These are phyloP conservation scores for Pythium biforme DNA, from an alignment of 352 stramenopile species.

Conservation along the genomic window DNA sequence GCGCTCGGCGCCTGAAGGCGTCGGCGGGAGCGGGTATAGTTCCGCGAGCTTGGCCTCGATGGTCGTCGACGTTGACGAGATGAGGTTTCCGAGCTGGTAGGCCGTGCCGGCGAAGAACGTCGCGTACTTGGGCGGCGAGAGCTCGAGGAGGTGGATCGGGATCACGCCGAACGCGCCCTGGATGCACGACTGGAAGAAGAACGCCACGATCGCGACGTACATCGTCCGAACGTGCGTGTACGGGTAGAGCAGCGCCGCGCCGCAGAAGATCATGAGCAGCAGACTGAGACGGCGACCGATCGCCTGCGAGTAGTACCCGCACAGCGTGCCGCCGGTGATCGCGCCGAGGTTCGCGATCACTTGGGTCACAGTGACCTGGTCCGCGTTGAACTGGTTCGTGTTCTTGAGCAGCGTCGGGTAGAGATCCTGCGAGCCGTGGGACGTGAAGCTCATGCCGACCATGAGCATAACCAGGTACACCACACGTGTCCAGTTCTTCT, in stretches of 20 bases:
- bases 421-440: conserved; percentile 42
- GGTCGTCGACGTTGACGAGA: conserved; percentile 48
- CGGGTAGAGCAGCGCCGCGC: conserved; percentile 43
- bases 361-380: conserved; percentile 48
- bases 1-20: conserved; percentile 27
- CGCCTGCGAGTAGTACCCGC: conserved; percentile 56
- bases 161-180: conserved; percentile 53
- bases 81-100: conserved; percentile 54
- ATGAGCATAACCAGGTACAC: background rate
- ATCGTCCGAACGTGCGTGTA: conserved; percentile 36
- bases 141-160: conserved; percentile 54
- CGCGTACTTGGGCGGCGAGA: conserved; percentile 50
- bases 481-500: background rate
- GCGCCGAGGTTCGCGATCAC: conserved; percentile 49
- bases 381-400: conserved; percentile 40
- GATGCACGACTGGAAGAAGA: conserved; percentile 51
- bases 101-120: conserved; percentile 45
- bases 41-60: conserved; percentile 49
- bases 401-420: conserved; percentile 57
- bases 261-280: conserved; percentile 32
- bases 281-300: conserved; percentile 49
- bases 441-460: conserved; percentile 1
- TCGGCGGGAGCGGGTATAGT: conserved; percentile 38
- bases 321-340: conserved; percentile 45
- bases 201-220: conserved; percentile 32